These are phyloP conservation scores for Panicum miliaceum DNA, from an alignment of 176 grass and related monocot species.

Conservation along the genomic window DNA sequence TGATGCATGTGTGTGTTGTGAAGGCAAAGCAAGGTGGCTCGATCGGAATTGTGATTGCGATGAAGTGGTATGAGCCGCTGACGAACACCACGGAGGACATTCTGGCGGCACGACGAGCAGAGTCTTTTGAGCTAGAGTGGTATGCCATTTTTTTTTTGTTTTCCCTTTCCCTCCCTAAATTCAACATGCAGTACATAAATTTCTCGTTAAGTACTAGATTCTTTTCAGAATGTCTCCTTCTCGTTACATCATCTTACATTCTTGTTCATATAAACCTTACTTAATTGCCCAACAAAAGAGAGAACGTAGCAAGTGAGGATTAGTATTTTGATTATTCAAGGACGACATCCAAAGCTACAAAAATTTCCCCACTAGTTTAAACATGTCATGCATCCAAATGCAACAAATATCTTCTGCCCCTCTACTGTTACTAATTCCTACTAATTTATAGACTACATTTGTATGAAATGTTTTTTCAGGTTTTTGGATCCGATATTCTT, in stretches of 20 bases:
- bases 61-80: constrained; percentile 58
- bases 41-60: constrained; percentile 49
- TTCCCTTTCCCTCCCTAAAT: neutral
- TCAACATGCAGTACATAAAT: too few relatives aligned
- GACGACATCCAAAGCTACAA: too few relatives aligned
- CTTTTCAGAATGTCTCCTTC: too few relatives aligned
- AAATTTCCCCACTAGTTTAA: too few relatives aligned
- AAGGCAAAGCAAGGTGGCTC: constrained; percentile 62
- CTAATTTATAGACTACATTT: neutral
- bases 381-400: neutral
- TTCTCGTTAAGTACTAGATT: too few relatives aligned
- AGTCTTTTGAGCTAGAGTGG: constrained; percentile 42
- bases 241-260: too few relatives aligned
- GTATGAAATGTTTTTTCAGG: constrained; percentile 32
- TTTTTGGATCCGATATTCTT: constrained; percentile 64
- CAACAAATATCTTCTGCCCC: neutral
- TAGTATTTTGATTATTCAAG: too few relatives aligned
- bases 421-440: neutral
- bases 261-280: too few relatives aligned
- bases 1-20: neutral
- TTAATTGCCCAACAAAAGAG: too few relatives aligned
- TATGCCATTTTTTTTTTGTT: neutral
- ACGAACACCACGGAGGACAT: constrained; percentile 55
- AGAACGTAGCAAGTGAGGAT: too few relatives aligned
- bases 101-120: constrained; percentile 43